Base-by-base conservation (phyloP, 2,329 filamentous ascomycete species). In the Stemphylium vesicarium region DNA sequence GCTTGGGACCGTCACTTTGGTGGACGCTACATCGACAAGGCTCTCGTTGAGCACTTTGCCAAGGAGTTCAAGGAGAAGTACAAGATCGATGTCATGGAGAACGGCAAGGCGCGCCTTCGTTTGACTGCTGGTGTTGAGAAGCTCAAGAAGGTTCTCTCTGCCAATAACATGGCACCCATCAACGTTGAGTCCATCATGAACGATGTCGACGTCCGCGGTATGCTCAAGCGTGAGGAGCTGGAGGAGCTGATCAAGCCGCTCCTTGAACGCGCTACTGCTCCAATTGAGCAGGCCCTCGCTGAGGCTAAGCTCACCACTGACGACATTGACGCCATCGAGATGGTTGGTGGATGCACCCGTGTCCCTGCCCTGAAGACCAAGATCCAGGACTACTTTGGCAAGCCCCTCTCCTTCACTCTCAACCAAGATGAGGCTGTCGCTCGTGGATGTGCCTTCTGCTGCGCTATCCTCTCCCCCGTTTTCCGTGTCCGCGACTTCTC, bases 171-270 rank as follows among this genome's bases (percentile, higher is more conserved):
- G 73, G 92, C 94, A 15, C 92, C 94, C 44, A 80, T 99, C 77
- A 98, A 93, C 84, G 96, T 99, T 71, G 95, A 99, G 82, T 97
- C 93, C 32, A 83, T 99, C 67, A 98, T 99, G 93, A 96, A 98
- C 79, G 95, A 99, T 76, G 82, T 96, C 59, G 95, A 99, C 76
- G 95, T 96, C 33, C 86, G 86, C 49, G 83, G 89, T 57, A 89
- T 96, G 84, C 84, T 99, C 73, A 97, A 94, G 77, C 90, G 95
- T 62, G 91, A 96, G 73, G 94, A 98, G 75, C 87, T 99, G 53
- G 95, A 99, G 82, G 87, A 89, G 60, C 87, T 99, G 76, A 86
- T 97, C 61, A 86, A 91, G 81, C 92, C 93, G 39, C 83, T 98
- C 47, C 83, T 99, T 32, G 83, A 85, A 68, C 88, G 91, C 65